Base-by-base conservation (phyloP, 2,329 filamentous ascomycete genomes). In the Sphaerulina musiva region DNA sequence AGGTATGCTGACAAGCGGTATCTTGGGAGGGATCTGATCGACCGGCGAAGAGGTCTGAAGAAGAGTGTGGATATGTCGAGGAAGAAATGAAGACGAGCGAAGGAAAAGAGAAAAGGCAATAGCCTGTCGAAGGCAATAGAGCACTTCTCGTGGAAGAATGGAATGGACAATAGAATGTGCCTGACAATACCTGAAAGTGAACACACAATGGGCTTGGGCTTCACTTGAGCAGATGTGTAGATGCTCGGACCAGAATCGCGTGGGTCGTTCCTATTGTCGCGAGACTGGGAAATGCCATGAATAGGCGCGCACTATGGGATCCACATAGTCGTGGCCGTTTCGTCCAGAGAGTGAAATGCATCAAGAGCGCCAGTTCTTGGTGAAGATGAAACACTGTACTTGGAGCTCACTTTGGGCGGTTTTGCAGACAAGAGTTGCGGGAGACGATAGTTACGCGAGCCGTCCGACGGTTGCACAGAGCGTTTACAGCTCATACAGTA, bases 111-210 rank as follows among this genome's bases (percentile, higher is more conserved):
- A 48, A 52, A 60, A 55, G 52, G 45, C 62, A 58, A 57, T 59
- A 56, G 64, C 65, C 60, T 62, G 47, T 61, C 54, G 56, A 62
- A 64, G 64, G 62, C 61, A 51, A 59, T 58, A 58, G 60, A 59
- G 66, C 66, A 66, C 65, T 60, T 58, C 48, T 53, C 43, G 54
- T 45, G 46, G 67, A 59, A 69, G 66, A 70, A 66, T 56, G 56
- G 51, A 46, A 56, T 60, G 59, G 59, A 69, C 70, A 74, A 72
- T 69, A 70, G 63, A 60, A 69, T 63, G 64, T 66, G 69, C 64
- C 47, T 48, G 62, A 68, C 63, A 68, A 69, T 67, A 63, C 55
- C 52, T 55, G 56, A 62, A 62, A 46, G 58, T 56, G 56, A 59
- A 60, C 54, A 56, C 61, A 59, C 53, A 54, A 52, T 53, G 53